Evolutionary conservation across 2,329 filamentous ascomycete genomes (phyloP).

Genomic region (Aureobasidium sp.): DNA sequence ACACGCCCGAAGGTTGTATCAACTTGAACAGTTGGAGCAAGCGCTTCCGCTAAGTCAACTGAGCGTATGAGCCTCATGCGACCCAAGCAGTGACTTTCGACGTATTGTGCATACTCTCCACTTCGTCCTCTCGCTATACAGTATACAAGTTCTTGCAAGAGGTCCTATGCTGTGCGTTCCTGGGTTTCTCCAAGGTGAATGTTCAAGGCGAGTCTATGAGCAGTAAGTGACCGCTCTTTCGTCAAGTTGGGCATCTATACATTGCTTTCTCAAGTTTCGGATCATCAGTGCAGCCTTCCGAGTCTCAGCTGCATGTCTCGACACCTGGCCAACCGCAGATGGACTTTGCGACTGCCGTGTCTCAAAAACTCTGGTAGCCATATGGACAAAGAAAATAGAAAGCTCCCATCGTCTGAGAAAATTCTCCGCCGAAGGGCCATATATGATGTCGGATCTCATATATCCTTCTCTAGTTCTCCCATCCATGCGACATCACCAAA

Average conservation of each 20-base stretch:
- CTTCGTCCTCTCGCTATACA: neutral
- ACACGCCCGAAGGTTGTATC: neutral
- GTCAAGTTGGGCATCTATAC: neutral
- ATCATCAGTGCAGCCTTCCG: neutral
- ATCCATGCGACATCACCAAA: neutral
- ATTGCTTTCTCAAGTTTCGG: neutral
- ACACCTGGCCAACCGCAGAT: neutral
- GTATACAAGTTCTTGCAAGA: neutral
- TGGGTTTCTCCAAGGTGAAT: too few species aligned
- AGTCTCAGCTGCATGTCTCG: slow-evolving; percentile 13
- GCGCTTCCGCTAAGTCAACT: neutral
- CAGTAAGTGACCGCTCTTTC: neutral
- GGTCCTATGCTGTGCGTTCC: too few species aligned
- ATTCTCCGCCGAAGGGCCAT: neutral
- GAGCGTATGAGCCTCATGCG: neutral
- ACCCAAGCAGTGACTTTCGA: neutral
- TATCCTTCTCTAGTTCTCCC: neutral
- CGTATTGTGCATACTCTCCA: too few species aligned
- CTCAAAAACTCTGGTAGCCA: neutral
- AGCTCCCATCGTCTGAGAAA: neutral
- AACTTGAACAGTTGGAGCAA: neutral
- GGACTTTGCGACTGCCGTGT: neutral
- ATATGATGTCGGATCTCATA: neutral
- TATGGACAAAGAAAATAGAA: slow-evolving; percentile 6
- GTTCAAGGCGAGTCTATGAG: too few species aligned